Base-by-base conservation (phyloP, 1,139 yeast species). In the Magnusiomyces starmeri region DNA sequence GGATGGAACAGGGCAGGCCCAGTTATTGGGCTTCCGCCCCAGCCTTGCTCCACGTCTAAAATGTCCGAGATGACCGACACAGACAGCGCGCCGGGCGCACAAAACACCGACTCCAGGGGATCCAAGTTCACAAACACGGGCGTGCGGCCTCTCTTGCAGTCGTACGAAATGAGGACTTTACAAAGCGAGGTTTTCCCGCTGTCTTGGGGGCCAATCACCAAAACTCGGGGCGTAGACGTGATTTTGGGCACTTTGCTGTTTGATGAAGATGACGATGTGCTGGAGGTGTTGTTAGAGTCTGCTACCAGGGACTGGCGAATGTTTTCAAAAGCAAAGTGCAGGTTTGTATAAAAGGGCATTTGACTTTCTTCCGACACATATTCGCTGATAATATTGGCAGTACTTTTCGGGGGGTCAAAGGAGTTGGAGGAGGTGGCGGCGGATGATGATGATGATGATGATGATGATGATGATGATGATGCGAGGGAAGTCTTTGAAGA, bases 11-110 rank as follows among this genome's bases (percentile, higher is more conserved):
- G 70, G 1, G 94, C 79, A 1, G 94, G 86, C 24, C 97, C 97
- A n/a, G 90, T 85, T 0, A 95, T 85, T 48, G 85, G 79, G 8
- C 92, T 77, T 49, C 84, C 82, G 8, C 97, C 97, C 79, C 92
- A 85, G 1, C 88, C 87, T 47, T 83, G 76, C 62, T 88, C 95
- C 29, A 87, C 78, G 63, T 92, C 96, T 44, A 89, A 73, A 45
- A 82, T 71, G 61, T 87, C 96, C 44, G 90, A 82, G 3, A 90
- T 76, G 0, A 95, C 87, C 0, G 95, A 83, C 0, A 96, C 96
- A 0, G 94, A 77, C 2, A 94, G 60, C 4, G 92, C 80, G 0
- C 98, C 97, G 0, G 98, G 97, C 8, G 85, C 74, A 0, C 87
- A 75, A 65, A 85, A 85, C 1, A 79, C 85, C 2, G 95, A 87